These are phyloP conservation scores for Chenopodium quinoa DNA, from an alignment of 148 eudicot genomes.

Conservation along the genomic window DNA sequence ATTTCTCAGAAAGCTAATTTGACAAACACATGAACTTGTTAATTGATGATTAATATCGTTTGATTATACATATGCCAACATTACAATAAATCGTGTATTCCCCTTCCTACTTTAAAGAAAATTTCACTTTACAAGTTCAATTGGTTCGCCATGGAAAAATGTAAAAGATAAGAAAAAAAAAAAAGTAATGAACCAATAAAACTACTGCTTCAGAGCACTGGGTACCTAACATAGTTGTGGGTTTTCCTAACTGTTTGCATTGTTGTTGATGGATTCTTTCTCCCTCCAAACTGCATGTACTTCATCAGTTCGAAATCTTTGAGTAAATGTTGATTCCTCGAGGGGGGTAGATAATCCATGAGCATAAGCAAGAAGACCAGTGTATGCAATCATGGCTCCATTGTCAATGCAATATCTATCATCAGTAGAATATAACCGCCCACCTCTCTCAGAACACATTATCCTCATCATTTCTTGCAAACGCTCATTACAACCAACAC, in stretches of 20 bases:
- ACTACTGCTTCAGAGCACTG: neutral
- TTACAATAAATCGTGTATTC: neutral
- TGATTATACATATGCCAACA: neutral
- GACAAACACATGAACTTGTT: neutral
- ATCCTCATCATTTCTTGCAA: constrained; percentile 90
- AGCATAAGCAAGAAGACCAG: constrained; percentile 76
- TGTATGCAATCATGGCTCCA: constrained; percentile 93
- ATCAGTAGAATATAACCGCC: constrained; percentile 68
- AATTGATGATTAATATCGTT: neutral
- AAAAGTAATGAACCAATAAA: no score
- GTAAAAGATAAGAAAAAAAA: neutral
- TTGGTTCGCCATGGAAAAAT: neutral
- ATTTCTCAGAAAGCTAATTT: neutral
- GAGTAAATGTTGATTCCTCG: constrained; percentile 82
- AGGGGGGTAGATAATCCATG: constrained; percentile 62
- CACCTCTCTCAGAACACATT: constrained; percentile 89
- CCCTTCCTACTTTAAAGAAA: neutral
- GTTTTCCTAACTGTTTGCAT: neutral
- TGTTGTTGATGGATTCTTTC: constrained; percentile 33
- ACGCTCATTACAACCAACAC: constrained; percentile 92
- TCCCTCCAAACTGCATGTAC: constrained; percentile 85
- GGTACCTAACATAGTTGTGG: neutral
- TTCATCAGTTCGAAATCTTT: constrained; percentile 87
- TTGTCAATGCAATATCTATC: constrained; percentile 86
- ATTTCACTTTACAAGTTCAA: constrained; percentile 3